These are phyloP conservation scores for Bacidia rubella DNA, from an alignment of 495 filamentous ascomycete species.

Conservation along the genomic window DNA sequence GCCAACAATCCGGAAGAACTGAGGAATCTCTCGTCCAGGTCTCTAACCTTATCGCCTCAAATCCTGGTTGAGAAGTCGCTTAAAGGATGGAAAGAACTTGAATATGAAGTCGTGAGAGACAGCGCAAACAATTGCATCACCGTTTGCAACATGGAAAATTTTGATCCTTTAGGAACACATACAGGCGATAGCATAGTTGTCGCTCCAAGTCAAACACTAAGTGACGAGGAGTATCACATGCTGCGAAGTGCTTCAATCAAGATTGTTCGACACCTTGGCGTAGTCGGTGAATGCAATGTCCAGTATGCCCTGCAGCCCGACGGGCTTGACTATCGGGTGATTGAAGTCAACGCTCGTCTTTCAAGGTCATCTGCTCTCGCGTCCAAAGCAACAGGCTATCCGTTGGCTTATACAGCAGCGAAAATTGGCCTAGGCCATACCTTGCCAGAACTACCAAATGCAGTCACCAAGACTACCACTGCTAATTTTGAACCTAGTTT, in stretches of 20 bases:
- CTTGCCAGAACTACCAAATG: slow-evolving; percentile 88
- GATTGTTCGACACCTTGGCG: slow-evolving; percentile 88
- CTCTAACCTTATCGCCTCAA: slow-evolving; percentile 87
- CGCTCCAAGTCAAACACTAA: slow-evolving; percentile 87
- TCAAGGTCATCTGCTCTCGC: slow-evolving; percentile 90
- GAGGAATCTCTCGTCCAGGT: slow-evolving; percentile 79
- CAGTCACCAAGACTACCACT: slow-evolving; percentile 94
- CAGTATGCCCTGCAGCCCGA: slow-evolving; percentile 94
- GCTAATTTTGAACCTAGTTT: slow-evolving; percentile 97
- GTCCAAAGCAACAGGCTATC: slow-evolving; percentile 95
- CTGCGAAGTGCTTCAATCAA: slow-evolving; percentile 91
- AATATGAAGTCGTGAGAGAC: slow-evolving; percentile 95
- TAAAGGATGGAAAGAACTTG: slow-evolving; percentile 98
- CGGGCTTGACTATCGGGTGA: slow-evolving; percentile 90
- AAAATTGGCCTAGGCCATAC: slow-evolving; percentile 95
- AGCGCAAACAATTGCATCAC: slow-evolving; percentile 95
- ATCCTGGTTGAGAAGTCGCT: slow-evolving; percentile 98
- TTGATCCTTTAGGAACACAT: slow-evolving; percentile 90
- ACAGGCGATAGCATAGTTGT: slow-evolving; percentile 97
- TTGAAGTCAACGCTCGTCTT: slow-evolving; percentile 94
- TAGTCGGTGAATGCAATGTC: slow-evolving; percentile 96
- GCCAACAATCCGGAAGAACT: slow-evolving; percentile 88
- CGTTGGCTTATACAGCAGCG: slow-evolving; percentile 87
- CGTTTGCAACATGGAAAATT: slow-evolving; percentile 99
- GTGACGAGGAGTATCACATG: slow-evolving; percentile 98